Percentiles rank a stretch among this genome's conserved stretches.
These are phyloP conservation scores for Vanrija pseudolonga DNA, from an alignment of 1,284 basidiomycete species.

Conservation along the genomic window DNA sequence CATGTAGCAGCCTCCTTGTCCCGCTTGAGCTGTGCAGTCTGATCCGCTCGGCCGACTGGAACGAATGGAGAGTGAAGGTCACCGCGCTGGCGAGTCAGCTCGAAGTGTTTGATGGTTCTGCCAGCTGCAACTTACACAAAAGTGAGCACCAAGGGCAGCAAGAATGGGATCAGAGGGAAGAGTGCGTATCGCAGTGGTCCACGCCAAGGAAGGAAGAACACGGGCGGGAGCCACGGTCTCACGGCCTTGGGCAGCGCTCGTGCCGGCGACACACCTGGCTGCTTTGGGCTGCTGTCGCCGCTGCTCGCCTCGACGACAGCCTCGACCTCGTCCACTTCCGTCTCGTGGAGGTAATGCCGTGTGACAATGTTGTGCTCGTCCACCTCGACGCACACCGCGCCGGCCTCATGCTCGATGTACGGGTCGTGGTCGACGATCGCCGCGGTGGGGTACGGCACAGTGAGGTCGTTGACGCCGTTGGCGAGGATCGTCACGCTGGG, in stretches of 20 bases:
- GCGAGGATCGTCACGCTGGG: slow-evolving; percentile 73
- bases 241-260: not conserved
- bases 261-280: slow-evolving; percentile 4
- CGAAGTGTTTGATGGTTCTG: not conserved
- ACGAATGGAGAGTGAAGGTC: slow-evolving; percentile 30
- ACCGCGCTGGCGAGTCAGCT: slow-evolving; percentile 11
- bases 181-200: slow-evolving; percentile 33
- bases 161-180: slow-evolving; percentile 28
- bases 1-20: not conserved
- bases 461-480: slow-evolving; percentile 76
- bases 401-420: slow-evolving; percentile 59
- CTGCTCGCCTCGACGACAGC: slow-evolving; percentile 6
- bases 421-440: slow-evolving; percentile 68
- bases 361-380: slow-evolving; percentile 19
- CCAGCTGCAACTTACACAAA: slow-evolving; percentile 23
- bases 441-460: slow-evolving; percentile 77
- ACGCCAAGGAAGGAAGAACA: slow-evolving; percentile 27
- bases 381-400: slow-evolving; percentile 62
- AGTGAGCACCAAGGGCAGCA: slow-evolving; percentile 30
- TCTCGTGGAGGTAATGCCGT: slow-evolving; percentile 11
- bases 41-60: slow-evolving; percentile 23
- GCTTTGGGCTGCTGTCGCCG: not conserved
- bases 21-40: not conserved
- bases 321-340: slow-evolving; percentile 26
- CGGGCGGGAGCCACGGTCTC: slow-evolving; percentile 29